Percentiles rank a stretch among this genome's conserved stretches.
Conservation (phyloP, 495 filamentous ascomycete genomes). For the Chaetomium cochliodes region DNA sequence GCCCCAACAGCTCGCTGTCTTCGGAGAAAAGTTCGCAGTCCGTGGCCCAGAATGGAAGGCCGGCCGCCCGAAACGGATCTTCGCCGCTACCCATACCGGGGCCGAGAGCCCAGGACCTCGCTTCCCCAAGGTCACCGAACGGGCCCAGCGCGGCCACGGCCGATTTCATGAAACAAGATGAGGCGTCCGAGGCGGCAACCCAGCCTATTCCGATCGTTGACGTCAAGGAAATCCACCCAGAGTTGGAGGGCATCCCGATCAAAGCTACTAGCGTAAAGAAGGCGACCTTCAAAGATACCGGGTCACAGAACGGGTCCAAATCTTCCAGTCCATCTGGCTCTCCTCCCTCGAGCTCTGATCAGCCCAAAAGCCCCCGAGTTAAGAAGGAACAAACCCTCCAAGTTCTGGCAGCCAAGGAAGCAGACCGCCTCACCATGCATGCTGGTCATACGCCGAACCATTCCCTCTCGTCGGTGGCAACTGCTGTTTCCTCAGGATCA, state of each 20-base stretch:
- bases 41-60: not conserved
- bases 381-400: constrained; percentile 43
- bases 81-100: not conserved
- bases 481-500: constrained; percentile 36
- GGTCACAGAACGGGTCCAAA: constrained; percentile 27
- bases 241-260: constrained; percentile 47
- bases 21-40: constrained; percentile 24
- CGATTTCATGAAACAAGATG: constrained; percentile 21
- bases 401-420: constrained; percentile 42
- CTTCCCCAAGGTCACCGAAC: constrained; percentile 21
- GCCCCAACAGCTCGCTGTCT: constrained; percentile 33
- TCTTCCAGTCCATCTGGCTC: constrained; percentile 29
- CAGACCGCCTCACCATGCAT: constrained; percentile 48
- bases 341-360: constrained; percentile 21
- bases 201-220: constrained; percentile 42
- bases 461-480: constrained; percentile 45
- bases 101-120: constrained; percentile 9
- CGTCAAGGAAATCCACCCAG: constrained; percentile 46
- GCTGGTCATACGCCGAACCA: constrained; percentile 52
- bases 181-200: constrained; percentile 23
- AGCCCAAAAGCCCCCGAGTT: constrained; percentile 19
- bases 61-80: not conserved
- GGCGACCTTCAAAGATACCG: constrained; percentile 42
- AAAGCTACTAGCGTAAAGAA: constrained; percentile 43
- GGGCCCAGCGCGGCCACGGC: constrained; percentile 14